Evolutionary conservation across 169 alveolate genomes (phyloP).

Genomic region (Plasmodium cynomolgi): DNA sequence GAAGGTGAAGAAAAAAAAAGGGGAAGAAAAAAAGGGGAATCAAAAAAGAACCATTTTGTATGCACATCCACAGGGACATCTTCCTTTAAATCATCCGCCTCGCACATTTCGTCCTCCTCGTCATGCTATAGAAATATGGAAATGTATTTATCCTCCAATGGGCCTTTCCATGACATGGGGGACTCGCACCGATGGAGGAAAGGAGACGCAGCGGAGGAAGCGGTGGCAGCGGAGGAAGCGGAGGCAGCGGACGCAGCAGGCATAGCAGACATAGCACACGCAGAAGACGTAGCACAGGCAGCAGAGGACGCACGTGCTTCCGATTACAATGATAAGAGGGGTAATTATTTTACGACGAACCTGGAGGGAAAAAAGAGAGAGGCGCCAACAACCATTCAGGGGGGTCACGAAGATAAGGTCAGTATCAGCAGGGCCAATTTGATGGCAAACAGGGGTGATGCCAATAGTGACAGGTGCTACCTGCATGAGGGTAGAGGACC

Average conservation of each 20-base stretch:
- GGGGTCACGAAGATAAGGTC: background rate
- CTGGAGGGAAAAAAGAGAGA: background rate
- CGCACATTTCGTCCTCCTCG: conserved; percentile 60
- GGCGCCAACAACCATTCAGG: background rate
- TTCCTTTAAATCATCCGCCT: conserved; percentile 51
- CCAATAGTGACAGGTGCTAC: background rate
- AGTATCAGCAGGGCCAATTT: background rate
- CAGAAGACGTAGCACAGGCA: background rate
- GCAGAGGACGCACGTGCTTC: background rate
- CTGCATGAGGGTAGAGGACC: background rate
- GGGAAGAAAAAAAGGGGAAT: background rate
- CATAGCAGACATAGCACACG: background rate
- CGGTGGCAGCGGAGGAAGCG: background rate
- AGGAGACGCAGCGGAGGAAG: background rate
- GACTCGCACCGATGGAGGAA: background rate
- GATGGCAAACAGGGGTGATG: background rate
- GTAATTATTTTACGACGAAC: background rate
- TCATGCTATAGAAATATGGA: conserved; percentile 42
- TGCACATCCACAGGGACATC: conserved; percentile 48
- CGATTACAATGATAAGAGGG: background rate
- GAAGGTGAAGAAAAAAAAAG: background rate
- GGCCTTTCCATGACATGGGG: background rate
- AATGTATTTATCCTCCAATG: conserved; percentile 5
- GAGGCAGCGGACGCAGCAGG: background rate
- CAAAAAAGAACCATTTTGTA: background rate